Evolutionary conservation across 805 yeast species (phyloP), one percentile per base, ranked within the genome.

Genomic region (Candida wancherniae): DNA sequence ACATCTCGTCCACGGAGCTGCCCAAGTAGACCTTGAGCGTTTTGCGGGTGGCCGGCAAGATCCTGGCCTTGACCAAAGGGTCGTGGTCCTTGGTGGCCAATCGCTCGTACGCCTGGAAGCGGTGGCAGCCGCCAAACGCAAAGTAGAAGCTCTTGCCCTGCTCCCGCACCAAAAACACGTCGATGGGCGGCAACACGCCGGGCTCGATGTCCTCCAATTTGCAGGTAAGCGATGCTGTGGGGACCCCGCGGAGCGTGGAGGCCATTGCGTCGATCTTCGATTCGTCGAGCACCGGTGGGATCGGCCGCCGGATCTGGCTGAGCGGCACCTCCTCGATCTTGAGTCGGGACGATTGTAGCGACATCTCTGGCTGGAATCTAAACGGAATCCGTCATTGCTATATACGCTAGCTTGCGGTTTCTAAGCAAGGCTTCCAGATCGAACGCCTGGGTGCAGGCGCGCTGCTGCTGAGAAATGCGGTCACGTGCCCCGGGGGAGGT

Each of bases 51-150:
- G 85, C 80, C 1, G 95, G 95, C 19, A 84, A 55, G 6, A 85
- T 49, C 42, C 79, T 80, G 54, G 86, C 80, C 47, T 71, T 77
- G 7, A 86, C 94, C 60, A 69, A 45, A 0, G 58, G 51, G 16
- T 58, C 62, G 10, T 40, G 28, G 1, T 45, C 50, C 5, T 32
- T 31, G 3, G 56, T 50, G 18, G 67, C 70, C 15, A 55, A 35
- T 22, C 69, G 58, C 35, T 84, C 92, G 50, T 86, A 86, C 0
- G 94, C 94, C 53, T 85, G 94, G 44, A 85, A 80, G 40, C 95
- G 58, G 51, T 85, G 95, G 51, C 95, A 85, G 0, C 95, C 95
- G 5, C 95, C 95, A 57, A 85, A 85, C 1, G 88, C 94, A 56
- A 83, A 84, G 49, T 80, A 84, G 52, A 69, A 70, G 21, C 57